Conservation (phyloP, 148 eudicot species). For the Nyssa sinensis region DNA sequence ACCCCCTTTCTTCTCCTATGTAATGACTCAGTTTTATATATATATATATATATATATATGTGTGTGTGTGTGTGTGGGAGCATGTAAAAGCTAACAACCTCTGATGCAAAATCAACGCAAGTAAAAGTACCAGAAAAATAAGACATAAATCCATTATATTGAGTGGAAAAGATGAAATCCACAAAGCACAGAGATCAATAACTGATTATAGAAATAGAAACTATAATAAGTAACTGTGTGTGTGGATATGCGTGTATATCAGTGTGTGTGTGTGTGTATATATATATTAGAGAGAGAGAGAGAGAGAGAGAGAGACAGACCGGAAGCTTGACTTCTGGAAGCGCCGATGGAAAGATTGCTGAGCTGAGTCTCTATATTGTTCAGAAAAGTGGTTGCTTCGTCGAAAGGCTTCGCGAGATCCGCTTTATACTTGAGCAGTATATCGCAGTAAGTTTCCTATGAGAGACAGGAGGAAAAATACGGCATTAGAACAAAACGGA, state of each 20-base stretch:
- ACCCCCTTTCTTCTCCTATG: no score
- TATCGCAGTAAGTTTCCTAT: slow-evolving; percentile 71
- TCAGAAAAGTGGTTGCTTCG: slow-evolving; percentile 74
- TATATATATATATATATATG: no score
- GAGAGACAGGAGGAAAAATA: neutral
- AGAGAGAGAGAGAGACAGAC: slow-evolving; percentile 20
- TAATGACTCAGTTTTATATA: no score
- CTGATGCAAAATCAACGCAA: slow-evolving; percentile 7
- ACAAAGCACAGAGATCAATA: slow-evolving; percentile 8
- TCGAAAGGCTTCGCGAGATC: slow-evolving; percentile 73
- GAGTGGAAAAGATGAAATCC: neutral
- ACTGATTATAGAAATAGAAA: slow-evolving; percentile 2
- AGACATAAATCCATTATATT: neutral
- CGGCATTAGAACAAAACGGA: neutral
- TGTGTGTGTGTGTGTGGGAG: no score
- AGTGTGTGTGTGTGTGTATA: no score
- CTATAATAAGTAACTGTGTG: no score
- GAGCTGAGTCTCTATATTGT: slow-evolving; percentile 59
- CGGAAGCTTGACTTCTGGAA: slow-evolving; percentile 21
- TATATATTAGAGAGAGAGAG: no score
- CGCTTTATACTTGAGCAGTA: slow-evolving; percentile 57
- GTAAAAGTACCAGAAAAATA: neutral
- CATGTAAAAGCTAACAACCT: no score
- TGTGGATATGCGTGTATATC: no score
- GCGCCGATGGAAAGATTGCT: slow-evolving; percentile 55